Evolutionary conservation across 345 rosid species (phyloP), one percentile per base, ranked within the genome.

Genomic region (Sisymbrium altissimum): DNA sequence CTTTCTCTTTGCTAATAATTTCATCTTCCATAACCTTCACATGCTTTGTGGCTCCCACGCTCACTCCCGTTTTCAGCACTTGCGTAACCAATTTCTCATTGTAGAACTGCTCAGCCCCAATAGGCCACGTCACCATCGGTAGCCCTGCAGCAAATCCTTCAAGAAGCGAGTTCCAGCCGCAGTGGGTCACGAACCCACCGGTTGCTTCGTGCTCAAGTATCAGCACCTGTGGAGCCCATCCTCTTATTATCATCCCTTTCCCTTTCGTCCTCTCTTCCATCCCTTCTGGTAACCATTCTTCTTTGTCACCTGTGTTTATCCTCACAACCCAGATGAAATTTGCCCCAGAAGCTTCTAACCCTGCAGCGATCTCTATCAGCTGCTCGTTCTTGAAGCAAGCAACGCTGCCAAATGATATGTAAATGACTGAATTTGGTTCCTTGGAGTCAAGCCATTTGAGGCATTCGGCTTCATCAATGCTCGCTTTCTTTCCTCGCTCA

Each of bases 371-470:
- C 74, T 75, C 79, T 1, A 43, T 10, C 5, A 76, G 59, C 49
- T 76, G 75, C 40, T 68, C 64, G n/a, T 69, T 63, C 41, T 33
- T 73, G 43, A 85, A 74, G 40, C 46, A 65, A 7, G 79, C 73
- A 14, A 75, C 11, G 13, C 81, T 86, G 29, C 90, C 90, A 38
- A 84, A 86, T 23, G 88, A 85, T 12, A 87, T 39, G 74, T 85
- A 87, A 18, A 87, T 59, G 30, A 86, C 90, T 2, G 88, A 88
- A 36, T 61, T 65, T 23, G 70, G 78, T 63, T 79, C 27, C 80
- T 86, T 88, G 9, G 75, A 75, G 72, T 84, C 83, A 1, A 88
- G 88, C 90, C 90, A 88, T 39, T 62, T 64, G 17, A 84, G 45
- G 63, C 85, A 83, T 18, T 77, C 70, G 12, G 36, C 62, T 36